Conservation (phyloP, 352 stramenopile species). For the Aphanomyces cochlioides region DNA sequence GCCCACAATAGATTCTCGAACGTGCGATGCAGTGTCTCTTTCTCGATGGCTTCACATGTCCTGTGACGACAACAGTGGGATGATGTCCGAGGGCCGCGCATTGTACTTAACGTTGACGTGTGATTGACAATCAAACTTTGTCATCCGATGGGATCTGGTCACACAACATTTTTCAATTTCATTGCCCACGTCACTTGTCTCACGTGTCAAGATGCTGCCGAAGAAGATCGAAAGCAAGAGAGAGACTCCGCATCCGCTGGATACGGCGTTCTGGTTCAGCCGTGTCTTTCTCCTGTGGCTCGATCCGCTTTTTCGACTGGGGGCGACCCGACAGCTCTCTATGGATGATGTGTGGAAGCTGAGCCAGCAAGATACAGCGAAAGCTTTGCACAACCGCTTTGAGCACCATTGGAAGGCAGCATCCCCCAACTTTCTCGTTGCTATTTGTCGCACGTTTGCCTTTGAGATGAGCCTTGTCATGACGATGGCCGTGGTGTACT, state of each 20-base stretch:
- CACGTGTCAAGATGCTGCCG: no score
- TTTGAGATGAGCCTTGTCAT: background rate
- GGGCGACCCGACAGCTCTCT: background rate
- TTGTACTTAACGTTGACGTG: no score
- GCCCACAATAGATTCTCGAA: no score
- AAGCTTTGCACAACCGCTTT: background rate
- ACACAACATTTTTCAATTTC: no score
- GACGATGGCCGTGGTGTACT: background rate
- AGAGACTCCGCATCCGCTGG: background rate
- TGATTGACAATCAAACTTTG: no score
- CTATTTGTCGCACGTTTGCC: slow-evolving; percentile 11
- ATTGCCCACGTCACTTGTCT: no score
- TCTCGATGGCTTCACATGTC: no score
- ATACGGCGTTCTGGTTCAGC: background rate
- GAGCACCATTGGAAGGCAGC: background rate
- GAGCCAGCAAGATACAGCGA: background rate
- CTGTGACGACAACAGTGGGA: no score
- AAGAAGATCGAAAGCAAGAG: no score
- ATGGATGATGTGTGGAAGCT: background rate
- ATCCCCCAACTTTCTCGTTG: background rate
- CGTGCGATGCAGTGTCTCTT: no score
- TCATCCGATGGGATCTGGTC: no score
- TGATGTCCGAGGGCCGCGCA: no score
- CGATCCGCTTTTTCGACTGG: slow-evolving; percentile 7
- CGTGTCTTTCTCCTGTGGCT: slow-evolving; percentile 19